Conservation (phyloP, 2,329 filamentous ascomycete species). For the Neospermospora avenae region DNA sequence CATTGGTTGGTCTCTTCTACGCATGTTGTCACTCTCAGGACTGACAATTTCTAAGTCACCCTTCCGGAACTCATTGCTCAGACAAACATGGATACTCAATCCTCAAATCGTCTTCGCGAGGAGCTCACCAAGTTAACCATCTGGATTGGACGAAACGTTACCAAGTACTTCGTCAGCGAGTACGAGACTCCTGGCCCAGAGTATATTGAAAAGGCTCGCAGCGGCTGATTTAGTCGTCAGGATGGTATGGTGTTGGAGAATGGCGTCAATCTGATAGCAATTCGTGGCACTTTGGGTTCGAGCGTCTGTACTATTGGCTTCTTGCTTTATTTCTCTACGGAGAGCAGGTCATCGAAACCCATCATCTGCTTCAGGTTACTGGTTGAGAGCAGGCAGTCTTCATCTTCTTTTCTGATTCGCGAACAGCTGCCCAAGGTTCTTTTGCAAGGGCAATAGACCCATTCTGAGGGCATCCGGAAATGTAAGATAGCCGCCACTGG, state of each 20-base stretch:
- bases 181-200: slow-evolving; percentile 72
- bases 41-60: slow-evolving; percentile 55
- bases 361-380: neutral
- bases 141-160: slow-evolving; percentile 72
- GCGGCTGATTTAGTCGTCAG: slow-evolving; percentile 11
- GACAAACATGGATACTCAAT: slow-evolving; percentile 96
- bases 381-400: neutral
- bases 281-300: neutral
- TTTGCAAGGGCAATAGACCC: too few relatives aligned
- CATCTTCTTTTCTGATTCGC: neutral
- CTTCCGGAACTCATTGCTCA: slow-evolving; percentile 93
- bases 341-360: neutral
- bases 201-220: slow-evolving; percentile 64
- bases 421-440: too few relatives aligned
- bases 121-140: slow-evolving; percentile 82
- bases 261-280: slow-evolving; percentile 24
- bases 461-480: too few relatives aligned
- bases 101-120: slow-evolving; percentile 81
- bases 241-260: slow-evolving; percentile 22
- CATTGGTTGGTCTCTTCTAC: slow-evolving; percentile 62
- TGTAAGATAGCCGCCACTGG: too few relatives aligned
- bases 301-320: neutral
- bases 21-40: neutral
- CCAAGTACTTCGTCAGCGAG: slow-evolving; percentile 72
- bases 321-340: neutral